Conservation (phyloP, 2,329 filamentous ascomycete genomes). For the Penicillium sp. region DNA sequence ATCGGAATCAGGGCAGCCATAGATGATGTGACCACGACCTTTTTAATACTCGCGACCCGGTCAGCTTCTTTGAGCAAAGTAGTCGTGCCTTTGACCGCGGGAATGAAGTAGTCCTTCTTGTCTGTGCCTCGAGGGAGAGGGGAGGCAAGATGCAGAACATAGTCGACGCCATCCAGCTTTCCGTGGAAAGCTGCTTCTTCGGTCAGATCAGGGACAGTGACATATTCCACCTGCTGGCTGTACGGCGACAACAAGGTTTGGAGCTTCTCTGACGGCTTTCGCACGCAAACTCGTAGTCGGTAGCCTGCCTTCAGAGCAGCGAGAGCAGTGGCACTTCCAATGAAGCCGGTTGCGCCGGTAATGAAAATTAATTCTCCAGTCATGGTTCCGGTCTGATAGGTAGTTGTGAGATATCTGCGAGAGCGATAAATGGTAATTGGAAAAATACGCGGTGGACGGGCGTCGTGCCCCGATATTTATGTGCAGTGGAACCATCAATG, state of each 20-base stretch:
- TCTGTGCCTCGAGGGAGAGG: slow-evolving; percentile 14
- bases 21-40: slow-evolving; percentile 10
- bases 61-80: slow-evolving; percentile 7
- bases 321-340: slow-evolving; percentile 19
- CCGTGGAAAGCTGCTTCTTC: slow-evolving; percentile 7
- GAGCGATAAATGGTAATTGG: neutral
- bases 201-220: slow-evolving; percentile 21
- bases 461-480: neutral
- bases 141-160: slow-evolving; percentile 26
- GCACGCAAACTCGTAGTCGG: slow-evolving; percentile 20
- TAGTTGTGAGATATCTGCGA: neutral
- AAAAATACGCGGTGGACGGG: too few relatives aligned
- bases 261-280: slow-evolving; percentile 18
- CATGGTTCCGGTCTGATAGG: neutral
- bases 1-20: neutral
- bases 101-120: slow-evolving; percentile 14
- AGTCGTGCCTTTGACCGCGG: slow-evolving; percentile 8
- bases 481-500: neutral
- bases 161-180: slow-evolving; percentile 18
- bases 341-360: slow-evolving; percentile 29
- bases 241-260: slow-evolving; percentile 8
- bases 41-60: slow-evolving; percentile 1
- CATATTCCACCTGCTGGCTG: slow-evolving; percentile 15
- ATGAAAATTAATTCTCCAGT: slow-evolving; percentile 18
- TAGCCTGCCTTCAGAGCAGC: slow-evolving; percentile 21